Evolutionary conservation across 768 basidiomycete genomes (phyloP).

Genomic region (Lentinula sp.): DNA sequence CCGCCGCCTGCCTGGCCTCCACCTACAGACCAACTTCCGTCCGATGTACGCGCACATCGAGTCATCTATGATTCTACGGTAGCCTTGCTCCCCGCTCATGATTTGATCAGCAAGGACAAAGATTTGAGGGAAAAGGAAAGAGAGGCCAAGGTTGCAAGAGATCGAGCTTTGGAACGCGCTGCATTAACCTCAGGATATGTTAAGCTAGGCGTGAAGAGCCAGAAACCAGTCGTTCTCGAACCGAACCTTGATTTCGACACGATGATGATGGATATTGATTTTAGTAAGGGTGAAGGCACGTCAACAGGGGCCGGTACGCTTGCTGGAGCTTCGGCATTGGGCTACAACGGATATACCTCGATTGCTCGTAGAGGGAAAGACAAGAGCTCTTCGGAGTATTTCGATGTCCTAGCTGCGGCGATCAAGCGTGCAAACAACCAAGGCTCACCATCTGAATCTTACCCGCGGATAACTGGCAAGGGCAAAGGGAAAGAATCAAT

Average conservation of each 20-base stretch:
- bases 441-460: slow-evolving; percentile 11
- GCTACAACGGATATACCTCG: neutral
- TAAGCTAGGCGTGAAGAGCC: neutral
- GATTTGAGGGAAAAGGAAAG: slow-evolving; percentile 9
- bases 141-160: neutral
- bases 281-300: slow-evolving; percentile 1
- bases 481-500: slow-evolving; percentile 58
- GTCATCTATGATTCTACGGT: slow-evolving; percentile 57
- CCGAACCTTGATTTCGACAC: neutral
- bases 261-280: neutral
- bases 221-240: neutral
- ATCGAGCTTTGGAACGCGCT: neutral
- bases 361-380: neutral
- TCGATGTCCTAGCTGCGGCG: slow-evolving; percentile 1
- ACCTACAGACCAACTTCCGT: slow-evolving; percentile 39
- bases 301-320: slow-evolving; percentile 3
- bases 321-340: neutral
- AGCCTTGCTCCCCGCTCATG: neutral
- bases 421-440: slow-evolving; percentile 7
- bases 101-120: neutral
- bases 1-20: slow-evolving; percentile 57
- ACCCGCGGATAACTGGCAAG: slow-evolving; percentile 53
- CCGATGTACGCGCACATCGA: slow-evolving; percentile 43
- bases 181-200: neutral
- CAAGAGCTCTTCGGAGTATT: slow-evolving; percentile 2